Evolutionary conservation across 805 yeast species (phyloP).

Genomic region (Wickerhamiella azyma): DNA sequence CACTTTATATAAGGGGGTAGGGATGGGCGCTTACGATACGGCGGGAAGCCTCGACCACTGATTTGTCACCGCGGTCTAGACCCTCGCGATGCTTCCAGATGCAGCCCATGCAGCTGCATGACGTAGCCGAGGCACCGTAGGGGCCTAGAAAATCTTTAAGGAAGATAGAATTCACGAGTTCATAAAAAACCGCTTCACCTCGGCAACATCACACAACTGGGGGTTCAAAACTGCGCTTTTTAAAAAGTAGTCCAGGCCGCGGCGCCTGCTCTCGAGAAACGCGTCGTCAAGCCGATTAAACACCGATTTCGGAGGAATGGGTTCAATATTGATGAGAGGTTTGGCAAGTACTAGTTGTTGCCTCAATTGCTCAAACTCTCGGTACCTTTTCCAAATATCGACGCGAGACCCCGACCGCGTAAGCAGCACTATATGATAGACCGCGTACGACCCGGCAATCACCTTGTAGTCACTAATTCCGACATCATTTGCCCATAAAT

Average conservation of each 20-base stretch:
- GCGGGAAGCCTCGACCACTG: not conserved
- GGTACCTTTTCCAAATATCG: conserved; percentile 43
- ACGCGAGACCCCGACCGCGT: conserved; percentile 28
- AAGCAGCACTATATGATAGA: conserved; percentile 29
- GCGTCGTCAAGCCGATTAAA: conserved; percentile 22
- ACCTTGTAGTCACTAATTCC: conserved; percentile 29
- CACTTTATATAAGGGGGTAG: conserved; percentile 9
- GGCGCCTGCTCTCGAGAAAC: conserved; percentile 29
- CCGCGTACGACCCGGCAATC: conserved; percentile 33
- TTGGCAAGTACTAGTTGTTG: conserved; percentile 26
- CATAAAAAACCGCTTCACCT: conserved; percentile 24
- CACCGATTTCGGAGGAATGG: conserved; percentile 33
- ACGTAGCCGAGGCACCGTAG: too few species aligned
- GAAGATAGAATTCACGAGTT: too few species aligned
- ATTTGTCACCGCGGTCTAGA: not conserved
- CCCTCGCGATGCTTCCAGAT: not conserved
- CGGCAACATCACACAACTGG: conserved; percentile 23
- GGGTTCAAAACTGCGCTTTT: conserved; percentile 35
- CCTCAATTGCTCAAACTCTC: conserved; percentile 45
- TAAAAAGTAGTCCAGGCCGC: conserved; percentile 34
- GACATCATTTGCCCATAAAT: conserved; percentile 30
- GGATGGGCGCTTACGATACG: not conserved
- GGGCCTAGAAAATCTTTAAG: too few species aligned
- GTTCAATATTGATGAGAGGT: conserved; percentile 30
- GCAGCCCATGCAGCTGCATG: not conserved